Percentiles rank a stretch among this genome's conserved stretches.
phyloP scores from a whole-genome alignment of 2,329 filamentous ascomycete genomes.

The Diplocarpon rosae region DNA sequence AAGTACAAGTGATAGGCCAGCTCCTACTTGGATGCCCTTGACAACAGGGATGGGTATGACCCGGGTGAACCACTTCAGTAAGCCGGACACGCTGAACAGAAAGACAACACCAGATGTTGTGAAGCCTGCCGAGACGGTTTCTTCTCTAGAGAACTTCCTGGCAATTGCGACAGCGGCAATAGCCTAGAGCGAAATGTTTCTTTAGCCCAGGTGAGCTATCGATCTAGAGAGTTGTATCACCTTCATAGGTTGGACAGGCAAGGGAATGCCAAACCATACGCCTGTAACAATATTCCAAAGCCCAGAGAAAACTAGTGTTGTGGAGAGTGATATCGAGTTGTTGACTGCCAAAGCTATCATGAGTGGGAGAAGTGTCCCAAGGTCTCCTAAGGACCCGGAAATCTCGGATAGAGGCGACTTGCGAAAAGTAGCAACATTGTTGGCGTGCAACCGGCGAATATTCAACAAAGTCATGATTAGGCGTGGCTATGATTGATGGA shows the following conservation, averaged over 20 bases:
- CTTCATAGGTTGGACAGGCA: constrained; percentile 86
- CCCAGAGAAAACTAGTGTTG: constrained; percentile 81
- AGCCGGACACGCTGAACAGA: constrained; percentile 65
- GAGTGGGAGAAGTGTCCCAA: constrained; percentile 81
- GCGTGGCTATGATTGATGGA: background rate
- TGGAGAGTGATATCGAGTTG: constrained; percentile 67
- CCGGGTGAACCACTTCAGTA: constrained; percentile 63
- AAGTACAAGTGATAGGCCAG: constrained; percentile 72
- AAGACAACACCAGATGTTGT: constrained; percentile 66
- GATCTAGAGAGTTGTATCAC: constrained; percentile 25
- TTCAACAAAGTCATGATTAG: constrained; percentile 14
- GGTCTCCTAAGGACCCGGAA: constrained; percentile 78
- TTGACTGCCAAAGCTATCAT: constrained; percentile 77
- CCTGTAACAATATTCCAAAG: constrained; percentile 80
- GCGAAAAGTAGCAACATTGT: constrained; percentile 47
- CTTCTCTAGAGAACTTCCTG: constrained; percentile 49
- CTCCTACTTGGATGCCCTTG: constrained; percentile 90
- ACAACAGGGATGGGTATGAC: constrained; percentile 69
- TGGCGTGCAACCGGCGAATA: constrained; percentile 20
- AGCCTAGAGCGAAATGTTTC: constrained; percentile 45
- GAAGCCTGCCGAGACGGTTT: constrained; percentile 74
- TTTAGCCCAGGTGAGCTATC: constrained; percentile 9
- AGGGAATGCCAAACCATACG: constrained; percentile 70
- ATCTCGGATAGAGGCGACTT: constrained; percentile 59
- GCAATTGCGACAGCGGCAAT: constrained; percentile 85